These are phyloP conservation scores for Nannochloropsis oceanica DNA, from an alignment of 108 stramenopile species.

Conservation along the genomic window DNA sequence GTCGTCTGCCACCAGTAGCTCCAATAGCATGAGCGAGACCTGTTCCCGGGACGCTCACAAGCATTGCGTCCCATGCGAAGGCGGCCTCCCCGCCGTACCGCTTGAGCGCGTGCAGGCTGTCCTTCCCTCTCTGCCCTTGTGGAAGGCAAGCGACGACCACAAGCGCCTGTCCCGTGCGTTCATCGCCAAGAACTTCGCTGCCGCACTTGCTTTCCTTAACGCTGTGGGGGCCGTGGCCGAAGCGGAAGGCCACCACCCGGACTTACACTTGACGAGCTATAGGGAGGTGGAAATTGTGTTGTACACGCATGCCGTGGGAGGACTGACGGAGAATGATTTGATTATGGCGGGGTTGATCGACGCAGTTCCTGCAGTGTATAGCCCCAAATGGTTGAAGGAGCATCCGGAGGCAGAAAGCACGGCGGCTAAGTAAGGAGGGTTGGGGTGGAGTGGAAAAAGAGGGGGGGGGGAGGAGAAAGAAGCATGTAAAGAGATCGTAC, in stretches of 20 bases:
- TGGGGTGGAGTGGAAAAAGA: not conserved
- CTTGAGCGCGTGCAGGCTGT: not conserved
- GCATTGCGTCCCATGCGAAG: not conserved
- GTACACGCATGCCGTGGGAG: conserved; percentile 59
- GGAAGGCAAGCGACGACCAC: not conserved
- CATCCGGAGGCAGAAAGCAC: conserved; percentile 11
- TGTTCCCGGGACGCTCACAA: not conserved
- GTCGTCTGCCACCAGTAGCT: no score
- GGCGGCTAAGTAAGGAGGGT: not conserved
- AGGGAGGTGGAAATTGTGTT: conserved; percentile 61
- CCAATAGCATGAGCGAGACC: not conserved
- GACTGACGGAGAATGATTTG: conserved; percentile 68
- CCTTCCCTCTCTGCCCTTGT: not conserved
- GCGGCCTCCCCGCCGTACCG: not conserved
- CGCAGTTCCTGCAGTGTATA: conserved; percentile 50
- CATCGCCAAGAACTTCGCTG: conserved; percentile 28
- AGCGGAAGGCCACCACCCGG: conserved; percentile 63
- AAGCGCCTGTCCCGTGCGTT: conserved; percentile 5
- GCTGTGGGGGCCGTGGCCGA: conserved; percentile 61
- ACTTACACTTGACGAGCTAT: conserved; percentile 74
- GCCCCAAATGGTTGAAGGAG: conserved; percentile 69
- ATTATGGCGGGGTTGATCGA: conserved; percentile 50
- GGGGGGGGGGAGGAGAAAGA: not conserved
- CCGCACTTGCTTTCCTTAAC: conserved; percentile 59
- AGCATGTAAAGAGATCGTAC: not conserved